phyloP scores from a whole-genome alignment of 2,329 filamentous ascomycete species.

The Laburnicola sp. region DNA sequence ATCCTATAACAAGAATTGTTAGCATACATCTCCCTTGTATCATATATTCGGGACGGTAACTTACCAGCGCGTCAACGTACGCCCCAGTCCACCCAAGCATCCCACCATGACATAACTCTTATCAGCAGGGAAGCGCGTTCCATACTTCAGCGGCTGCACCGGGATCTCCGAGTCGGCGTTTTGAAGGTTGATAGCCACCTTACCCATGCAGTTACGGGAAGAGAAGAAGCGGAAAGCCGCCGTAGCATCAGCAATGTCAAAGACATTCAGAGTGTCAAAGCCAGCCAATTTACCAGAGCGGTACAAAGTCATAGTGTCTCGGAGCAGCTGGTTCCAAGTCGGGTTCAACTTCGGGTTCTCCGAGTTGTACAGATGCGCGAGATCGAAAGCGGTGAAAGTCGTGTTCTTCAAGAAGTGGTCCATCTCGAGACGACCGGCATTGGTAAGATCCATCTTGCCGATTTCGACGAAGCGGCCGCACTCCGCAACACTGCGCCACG shows the following conservation, averaged over 20 bases:
- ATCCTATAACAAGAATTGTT: too few species aligned
- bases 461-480: conserved; percentile 27
- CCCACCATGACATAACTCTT: conserved; percentile 3
- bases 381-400: conserved; percentile 16
- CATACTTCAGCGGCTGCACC: background rate
- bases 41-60: too few species aligned
- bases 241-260: conserved; percentile 1
- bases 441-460: conserved; percentile 19
- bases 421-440: conserved; percentile 14
- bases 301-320: background rate
- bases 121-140: background rate
- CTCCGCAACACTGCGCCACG: conserved; percentile 46
- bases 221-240: conserved; percentile 1
- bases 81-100: conserved; percentile 18
- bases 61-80: conserved; percentile 12
- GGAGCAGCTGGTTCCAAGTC: background rate
- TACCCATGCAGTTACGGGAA: background rate
- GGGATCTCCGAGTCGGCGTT: background rate
- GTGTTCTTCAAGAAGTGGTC: conserved; percentile 11
- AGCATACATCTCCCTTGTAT: too few species aligned
- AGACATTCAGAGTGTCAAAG: background rate
- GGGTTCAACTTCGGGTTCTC: background rate
- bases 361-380: conserved; percentile 7
- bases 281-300: background rate
- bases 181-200: background rate